These are phyloP conservation scores for Heliamphora exappendiculata DNA, from an alignment of 148 eudicot species.

Conservation along the genomic window DNA sequence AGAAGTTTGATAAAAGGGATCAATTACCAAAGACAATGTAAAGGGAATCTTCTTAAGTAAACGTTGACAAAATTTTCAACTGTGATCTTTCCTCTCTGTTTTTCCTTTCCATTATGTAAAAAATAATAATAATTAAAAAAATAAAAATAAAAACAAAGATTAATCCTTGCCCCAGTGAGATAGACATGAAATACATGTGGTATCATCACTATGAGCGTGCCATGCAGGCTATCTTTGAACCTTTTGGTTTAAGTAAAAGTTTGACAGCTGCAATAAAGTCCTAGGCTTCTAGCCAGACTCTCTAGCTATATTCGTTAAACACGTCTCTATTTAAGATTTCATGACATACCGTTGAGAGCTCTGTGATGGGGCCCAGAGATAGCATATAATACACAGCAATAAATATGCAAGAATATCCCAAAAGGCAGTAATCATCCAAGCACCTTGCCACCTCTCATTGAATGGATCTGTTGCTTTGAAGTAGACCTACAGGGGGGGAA, in stretches of 20 bases:
- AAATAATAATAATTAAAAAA: too few relatives aligned
- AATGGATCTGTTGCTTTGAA: constrained; percentile 97
- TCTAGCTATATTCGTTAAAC: background rate
- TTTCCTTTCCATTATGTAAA: background rate
- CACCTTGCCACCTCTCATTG: constrained; percentile 95
- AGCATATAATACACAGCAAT: constrained; percentile 78
- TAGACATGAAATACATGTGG: too few relatives aligned
- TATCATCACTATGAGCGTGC: too few relatives aligned
- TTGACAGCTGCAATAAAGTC: background rate
- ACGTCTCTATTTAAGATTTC: background rate
- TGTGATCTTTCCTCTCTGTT: background rate
- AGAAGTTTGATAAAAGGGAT: background rate
- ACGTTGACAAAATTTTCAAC: background rate
- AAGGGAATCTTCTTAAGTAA: background rate
- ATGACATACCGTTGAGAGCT: constrained; percentile 71
- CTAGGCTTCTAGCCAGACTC: background rate
- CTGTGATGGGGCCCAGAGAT: constrained; percentile 96
- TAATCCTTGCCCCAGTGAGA: too few relatives aligned
- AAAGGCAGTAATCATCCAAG: constrained; percentile 93
- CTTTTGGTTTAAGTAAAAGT: too few relatives aligned
- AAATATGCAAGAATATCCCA: constrained; percentile 85
- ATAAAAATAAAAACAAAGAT: too few relatives aligned
- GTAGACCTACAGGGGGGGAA: constrained; percentile 54
- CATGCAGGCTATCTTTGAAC: too few relatives aligned
- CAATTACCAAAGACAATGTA: background rate